Percentiles rank a stretch among this genome's conserved stretches.
Conservation (phyloP, 1,284 basidiomycete genomes). For the Tranzscheliella williamsii region DNA sequence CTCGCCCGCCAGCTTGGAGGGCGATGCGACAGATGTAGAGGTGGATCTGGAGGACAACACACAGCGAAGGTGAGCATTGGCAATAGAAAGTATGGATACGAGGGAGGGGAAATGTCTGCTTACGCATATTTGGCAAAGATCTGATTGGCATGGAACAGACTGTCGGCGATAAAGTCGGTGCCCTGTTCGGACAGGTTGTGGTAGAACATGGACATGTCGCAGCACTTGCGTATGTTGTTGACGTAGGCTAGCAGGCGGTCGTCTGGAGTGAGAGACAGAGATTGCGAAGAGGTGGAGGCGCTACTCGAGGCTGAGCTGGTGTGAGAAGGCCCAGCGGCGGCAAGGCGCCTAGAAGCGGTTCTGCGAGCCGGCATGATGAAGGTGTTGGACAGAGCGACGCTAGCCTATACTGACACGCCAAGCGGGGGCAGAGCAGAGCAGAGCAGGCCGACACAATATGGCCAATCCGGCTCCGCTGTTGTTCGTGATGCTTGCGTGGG, state of each 20-base stretch:
- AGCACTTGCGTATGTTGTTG: slow-evolving; percentile 44
- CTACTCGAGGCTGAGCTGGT: slow-evolving; percentile 6
- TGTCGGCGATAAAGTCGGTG: slow-evolving; percentile 33
- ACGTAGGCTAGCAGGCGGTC: slow-evolving; percentile 29
- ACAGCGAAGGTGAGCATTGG: no score
- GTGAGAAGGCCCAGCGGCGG: slow-evolving; percentile 1
- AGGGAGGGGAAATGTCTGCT: no score
- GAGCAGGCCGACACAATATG: no score
- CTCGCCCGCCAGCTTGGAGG: slow-evolving; percentile 42
- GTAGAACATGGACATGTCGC: slow-evolving; percentile 39
- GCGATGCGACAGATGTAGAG: slow-evolving; percentile 21
- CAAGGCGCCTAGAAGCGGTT: slow-evolving; percentile 21
- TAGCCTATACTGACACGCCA: no score
- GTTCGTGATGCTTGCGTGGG: no score
- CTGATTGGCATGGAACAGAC: slow-evolving; percentile 34
- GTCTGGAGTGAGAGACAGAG: slow-evolving; percentile 12
- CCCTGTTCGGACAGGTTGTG: slow-evolving; percentile 22
- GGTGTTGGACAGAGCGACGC: no score
- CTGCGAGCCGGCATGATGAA: slow-evolving; percentile 17
- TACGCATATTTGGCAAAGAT: slow-evolving; percentile 38
- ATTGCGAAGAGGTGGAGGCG: slow-evolving; percentile 12
- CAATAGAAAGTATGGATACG: no score
- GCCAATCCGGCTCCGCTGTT: no score
- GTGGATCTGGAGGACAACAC: no score
- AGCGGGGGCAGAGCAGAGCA: no score